Evolutionary conservation across 176 grass and related monocot species (phyloP), one percentile per base, ranked within the genome.

Genomic region (Carex pumila): DNA sequence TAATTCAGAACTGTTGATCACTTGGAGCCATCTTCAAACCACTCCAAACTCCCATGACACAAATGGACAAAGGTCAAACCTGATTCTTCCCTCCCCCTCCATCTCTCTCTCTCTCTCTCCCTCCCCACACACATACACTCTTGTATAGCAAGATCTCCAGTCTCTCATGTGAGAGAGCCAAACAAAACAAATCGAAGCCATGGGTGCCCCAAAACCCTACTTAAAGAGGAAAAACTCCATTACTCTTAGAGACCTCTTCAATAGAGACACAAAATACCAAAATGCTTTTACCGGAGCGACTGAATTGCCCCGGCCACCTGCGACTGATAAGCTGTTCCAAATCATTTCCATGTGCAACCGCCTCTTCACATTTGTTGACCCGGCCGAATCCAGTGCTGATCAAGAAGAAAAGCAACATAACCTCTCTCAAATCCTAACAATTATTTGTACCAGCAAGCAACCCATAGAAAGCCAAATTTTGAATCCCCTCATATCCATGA

Each of bases 241-340:
- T 71, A 94, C 94, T 65, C 92, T 97, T 55, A 39, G 69, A 54
- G 78, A 84, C 81, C 94, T 97, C 65, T 91, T 97, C 66, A 82
- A 94, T 36, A 85, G 83, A 60, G 90, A 94, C 47, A 79, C 49
- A 86, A 91, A 89, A 81, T 88, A 2, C 89, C 88, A 63, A 29
- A 49, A 81, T 43, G 36, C 3, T 34, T 12, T 43, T 61, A 41
- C 55, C 2, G n/a, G 41, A 62, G 52, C 39, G 1, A 43, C 55
- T 5, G 18, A 65, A 63, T 61, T 61, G 11, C 79, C 79, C 21
- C 79, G 31, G 47, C 89, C 88, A 52, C 73, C 86, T 47, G 87
- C 88, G 85, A 83, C 76, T 17, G 90, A 91, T 2, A 77, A 85
- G 81, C 85, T 97, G n/a, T 85, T 97, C n/a, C 57, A 32, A 67